phyloP scores from a whole-genome alignment of 2,329 filamentous ascomycete species.

The Claviceps spartinae region DNA sequence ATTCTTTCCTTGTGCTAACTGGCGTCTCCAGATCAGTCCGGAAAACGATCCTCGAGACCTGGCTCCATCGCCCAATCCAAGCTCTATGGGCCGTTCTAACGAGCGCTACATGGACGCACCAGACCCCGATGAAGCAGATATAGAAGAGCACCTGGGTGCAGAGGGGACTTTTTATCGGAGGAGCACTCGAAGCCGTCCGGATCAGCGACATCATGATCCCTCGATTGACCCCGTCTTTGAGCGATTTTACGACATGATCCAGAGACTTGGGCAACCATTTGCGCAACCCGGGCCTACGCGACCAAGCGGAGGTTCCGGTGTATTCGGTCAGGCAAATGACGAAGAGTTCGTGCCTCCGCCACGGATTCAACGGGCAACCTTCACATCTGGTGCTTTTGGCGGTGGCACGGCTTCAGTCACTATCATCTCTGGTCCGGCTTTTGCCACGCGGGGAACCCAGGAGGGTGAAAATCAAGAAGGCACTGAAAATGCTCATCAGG shows the following conservation, averaged over 20 bases:
- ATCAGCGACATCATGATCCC: conserved; percentile 17
- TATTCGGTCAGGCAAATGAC: background rate
- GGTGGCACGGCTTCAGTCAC: conserved; percentile 35
- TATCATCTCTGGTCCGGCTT: conserved; percentile 27
- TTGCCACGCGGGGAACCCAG: conserved; percentile 5
- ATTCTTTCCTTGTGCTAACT: conserved; percentile 6
- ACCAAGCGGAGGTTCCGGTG: background rate
- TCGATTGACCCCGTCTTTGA: conserved; percentile 24
- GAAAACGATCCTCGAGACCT: conserved; percentile 49
- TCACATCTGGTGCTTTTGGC: conserved; percentile 22
- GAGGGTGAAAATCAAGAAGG: background rate
- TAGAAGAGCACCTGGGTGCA: conserved; percentile 37
- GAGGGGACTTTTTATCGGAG: conserved; percentile 28
- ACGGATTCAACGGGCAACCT: conserved; percentile 24
- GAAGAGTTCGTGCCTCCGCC: conserved; percentile 3
- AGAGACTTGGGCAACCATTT: conserved; percentile 21
- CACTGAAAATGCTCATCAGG: background rate
- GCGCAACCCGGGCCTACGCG: conserved; percentile 6
- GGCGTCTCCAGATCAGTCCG: conserved; percentile 29
- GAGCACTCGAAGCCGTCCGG: conserved; percentile 17
- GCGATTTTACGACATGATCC: conserved; percentile 32
- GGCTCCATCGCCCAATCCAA: conserved; percentile 16
- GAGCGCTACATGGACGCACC: conserved; percentile 27
- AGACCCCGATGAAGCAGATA: conserved; percentile 46
- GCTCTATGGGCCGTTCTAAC: conserved; percentile 17